phyloP scores from a whole-genome alignment of 371 early-diverging fungal species.

The Syncephalis plumigaleata region DNA sequence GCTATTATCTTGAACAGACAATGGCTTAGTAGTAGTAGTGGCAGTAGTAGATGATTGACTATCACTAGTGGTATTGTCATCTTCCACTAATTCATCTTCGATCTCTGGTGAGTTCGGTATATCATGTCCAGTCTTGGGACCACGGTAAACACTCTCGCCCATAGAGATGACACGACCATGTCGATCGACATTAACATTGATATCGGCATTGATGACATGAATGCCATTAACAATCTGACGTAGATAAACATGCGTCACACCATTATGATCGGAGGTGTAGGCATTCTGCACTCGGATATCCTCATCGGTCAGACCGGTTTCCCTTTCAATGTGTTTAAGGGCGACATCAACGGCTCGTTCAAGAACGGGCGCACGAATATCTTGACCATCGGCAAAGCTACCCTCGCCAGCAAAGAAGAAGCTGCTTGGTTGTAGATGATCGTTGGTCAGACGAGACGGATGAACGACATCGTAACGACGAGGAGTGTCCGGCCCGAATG shows the following conservation, averaged over 20 bases:
- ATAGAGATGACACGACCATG: slow-evolving; percentile 49
- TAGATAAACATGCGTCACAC: slow-evolving; percentile 68
- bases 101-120: too few species aligned
- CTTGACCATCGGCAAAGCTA: not conserved
- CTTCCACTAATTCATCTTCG: too few species aligned
- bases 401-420: not conserved
- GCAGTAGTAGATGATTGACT: too few species aligned
- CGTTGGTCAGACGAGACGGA: too few species aligned
- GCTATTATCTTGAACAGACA: too few species aligned
- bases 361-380: not conserved
- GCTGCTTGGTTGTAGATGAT: not conserved
- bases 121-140: too few species aligned
- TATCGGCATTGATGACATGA: slow-evolving; percentile 62
- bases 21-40: too few species aligned
- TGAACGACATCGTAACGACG: not conserved
- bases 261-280: slow-evolving; percentile 50
- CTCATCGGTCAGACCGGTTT: not conserved
- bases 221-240: slow-evolving; percentile 52
- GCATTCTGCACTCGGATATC: slow-evolving; percentile 22
- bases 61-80: too few species aligned
- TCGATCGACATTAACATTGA: slow-evolving; percentile 61
- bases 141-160: slow-evolving; percentile 46
- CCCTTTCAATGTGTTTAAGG: not conserved
- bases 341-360: not conserved
- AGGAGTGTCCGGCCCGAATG: not conserved